Conservation (phyloP, 257 asterid genomes). For the Coffea eugenioides region DNA sequence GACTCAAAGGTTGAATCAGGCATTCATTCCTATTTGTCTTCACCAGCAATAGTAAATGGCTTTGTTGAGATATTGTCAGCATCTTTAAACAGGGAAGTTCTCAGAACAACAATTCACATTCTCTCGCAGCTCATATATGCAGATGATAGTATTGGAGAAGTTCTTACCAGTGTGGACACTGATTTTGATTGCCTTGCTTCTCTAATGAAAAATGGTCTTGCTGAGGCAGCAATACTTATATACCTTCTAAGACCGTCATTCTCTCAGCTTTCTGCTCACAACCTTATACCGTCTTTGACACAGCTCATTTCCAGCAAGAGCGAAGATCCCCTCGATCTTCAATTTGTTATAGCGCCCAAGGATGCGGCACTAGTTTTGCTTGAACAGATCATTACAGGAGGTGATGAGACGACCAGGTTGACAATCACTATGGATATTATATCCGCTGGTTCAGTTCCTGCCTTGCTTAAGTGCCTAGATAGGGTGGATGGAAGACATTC, state of each 20-base stretch:
- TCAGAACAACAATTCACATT: slow-evolving; percentile 51
- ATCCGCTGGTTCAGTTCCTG: slow-evolving; percentile 52
- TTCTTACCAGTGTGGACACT: slow-evolving; percentile 58
- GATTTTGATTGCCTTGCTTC: slow-evolving; percentile 70
- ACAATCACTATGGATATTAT: slow-evolving; percentile 37
- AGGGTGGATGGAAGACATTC: slow-evolving; percentile 50
- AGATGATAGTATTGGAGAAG: slow-evolving; percentile 51
- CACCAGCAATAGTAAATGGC: slow-evolving; percentile 65
- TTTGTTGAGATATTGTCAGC: slow-evolving; percentile 68
- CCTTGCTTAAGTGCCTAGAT: slow-evolving; percentile 58
- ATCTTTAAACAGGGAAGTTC: slow-evolving; percentile 61
- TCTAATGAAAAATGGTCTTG: slow-evolving; percentile 63
- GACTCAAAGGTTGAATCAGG: slow-evolving; percentile 62
- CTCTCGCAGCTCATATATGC: slow-evolving; percentile 56
- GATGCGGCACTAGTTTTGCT: slow-evolving; percentile 72
- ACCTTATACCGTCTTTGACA: slow-evolving; percentile 42
- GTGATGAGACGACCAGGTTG: slow-evolving; percentile 54
- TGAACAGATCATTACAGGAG: slow-evolving; percentile 57
- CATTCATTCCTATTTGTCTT: slow-evolving; percentile 58
- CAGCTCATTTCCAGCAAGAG: slow-evolving; percentile 46
- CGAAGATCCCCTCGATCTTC: slow-evolving; percentile 40
- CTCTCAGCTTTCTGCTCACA: slow-evolving; percentile 56
- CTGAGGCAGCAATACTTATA: slow-evolving; percentile 61
- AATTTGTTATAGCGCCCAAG: slow-evolving; percentile 55
- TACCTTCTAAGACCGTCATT: slow-evolving; percentile 61